Base-by-base conservation (phyloP, 2,329 filamentous ascomycete species). In the Botrytis deweyae region DNA sequence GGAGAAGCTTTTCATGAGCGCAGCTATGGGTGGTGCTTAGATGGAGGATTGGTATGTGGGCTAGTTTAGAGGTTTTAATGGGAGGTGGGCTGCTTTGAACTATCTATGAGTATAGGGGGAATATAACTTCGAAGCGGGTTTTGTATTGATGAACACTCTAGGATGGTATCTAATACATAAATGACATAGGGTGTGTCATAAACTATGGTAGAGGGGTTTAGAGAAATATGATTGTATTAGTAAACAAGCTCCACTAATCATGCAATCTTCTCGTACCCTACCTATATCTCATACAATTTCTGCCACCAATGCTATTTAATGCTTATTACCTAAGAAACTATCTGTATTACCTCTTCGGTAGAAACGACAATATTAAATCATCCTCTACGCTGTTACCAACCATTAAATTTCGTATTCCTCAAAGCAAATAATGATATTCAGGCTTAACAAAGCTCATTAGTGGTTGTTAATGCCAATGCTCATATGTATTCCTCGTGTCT, bases 1-100 rank as follows among this genome's bases (percentile, higher is more conserved):
- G 58, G 79, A 80, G 25, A 77, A 73, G 66, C 20, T 75, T 59
- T 82, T 83, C 73, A 76, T 81, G 46, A 69, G 72, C 44, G 75
- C 77, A 73, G 42, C n/a, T 36, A 20, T 70, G 29, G 74, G 78
- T 76, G 73, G 62, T n/a, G 76, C 76, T 59, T 59, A 59, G 29
- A 59, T 33, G 4, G 16, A 7, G 55, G 18, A 33, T 55, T 55
- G 25, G 16, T 59, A 33, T 33, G 9, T 33, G 16, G 29, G 16
- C 14, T 33, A 18, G 7, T 4, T 16, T 59, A 10, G 16, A 33
- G 55, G 29, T 33, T 33, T 0, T 10, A 20, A 18, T 33, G 3
- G 25, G 29, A 33, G 29, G 29, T 20, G 14, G 20, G 5, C 20
- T 29, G 55, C 3, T 33, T 18, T 20, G 9, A 29, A 9, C 18